Evolutionary conservation across 2,329 filamentous ascomycete genomes (phyloP), one percentile per base, ranked within the genome.

Genomic region (Sporothrix pseudoabietina): DNA sequence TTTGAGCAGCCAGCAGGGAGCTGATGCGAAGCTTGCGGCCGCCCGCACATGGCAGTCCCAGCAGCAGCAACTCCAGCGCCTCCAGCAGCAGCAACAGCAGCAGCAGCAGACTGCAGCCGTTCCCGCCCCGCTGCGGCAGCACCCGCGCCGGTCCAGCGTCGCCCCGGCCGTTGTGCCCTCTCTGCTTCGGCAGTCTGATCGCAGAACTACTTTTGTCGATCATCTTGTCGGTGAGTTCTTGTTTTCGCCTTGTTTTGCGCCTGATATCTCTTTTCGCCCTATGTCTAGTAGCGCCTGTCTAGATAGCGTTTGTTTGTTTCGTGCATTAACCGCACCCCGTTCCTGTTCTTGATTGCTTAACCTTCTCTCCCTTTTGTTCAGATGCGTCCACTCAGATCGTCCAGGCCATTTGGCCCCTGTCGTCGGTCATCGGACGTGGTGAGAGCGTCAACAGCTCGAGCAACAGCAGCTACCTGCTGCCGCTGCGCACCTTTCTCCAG

Each of bases 371-470:
- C 69, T 72, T 75, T 75, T 79, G 77, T 80, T 72, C 87, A 98
- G 95, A 98, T 89, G 97, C 95, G 78, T 96, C 96, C 71, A 96
- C 96, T 72, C 94, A 97, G 82, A 97, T 98, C 82, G 94, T 99
- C 69, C 94, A 98, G 85, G 93, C 92, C 71, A 97, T 99, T 79
- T 99, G 96, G 96, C 94, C 96, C 63, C 87, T 95, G 59, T 97
- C 95, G 72, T 94, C 93, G 74, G 89, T 91, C 49, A 88, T 92
- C 73, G 92, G 92, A 81, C 90, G 91, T 78, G 90, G 87, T 78
- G 92, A 95, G 87, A 57, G 73, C 72, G 32, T 59, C 47, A 69
- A 32, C 72, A 26, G 55, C 65, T 35, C 32, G 16, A 66, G 66
- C 72, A 77, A 72, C 39, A 59, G 73, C n/a, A 76, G 76, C 75